Evolutionary conservation across 148 eudicot species (phyloP).

Genomic region (Diospyros lotus): DNA sequence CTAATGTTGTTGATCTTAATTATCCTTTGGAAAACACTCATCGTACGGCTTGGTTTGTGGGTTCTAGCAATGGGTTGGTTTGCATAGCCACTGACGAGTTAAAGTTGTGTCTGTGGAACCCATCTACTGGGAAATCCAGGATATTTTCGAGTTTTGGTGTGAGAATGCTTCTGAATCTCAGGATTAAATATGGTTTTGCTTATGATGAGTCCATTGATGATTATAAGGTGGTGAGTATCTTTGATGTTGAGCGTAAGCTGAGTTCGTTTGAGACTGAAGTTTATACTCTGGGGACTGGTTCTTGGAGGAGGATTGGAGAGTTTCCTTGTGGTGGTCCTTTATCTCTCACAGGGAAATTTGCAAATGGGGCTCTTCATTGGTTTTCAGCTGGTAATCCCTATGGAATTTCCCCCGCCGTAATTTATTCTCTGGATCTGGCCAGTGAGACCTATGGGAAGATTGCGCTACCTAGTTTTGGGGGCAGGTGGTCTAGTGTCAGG

Average conservation of each 20-base stretch:
- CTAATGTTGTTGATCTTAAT: not conserved
- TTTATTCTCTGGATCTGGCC: conserved; percentile 25
- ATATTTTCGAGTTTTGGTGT: not conserved
- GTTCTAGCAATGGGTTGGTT: conserved; percentile 31
- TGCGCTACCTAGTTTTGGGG: conserved; percentile 16
- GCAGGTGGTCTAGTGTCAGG: not conserved
- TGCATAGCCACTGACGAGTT: conserved; percentile 14
- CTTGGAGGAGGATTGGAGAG: conserved; percentile 22
- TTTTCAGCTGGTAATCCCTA: not conserved
- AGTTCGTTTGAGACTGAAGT: conserved; percentile 6
- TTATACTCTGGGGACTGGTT: conserved; percentile 18
- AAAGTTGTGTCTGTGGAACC: conserved; percentile 13
- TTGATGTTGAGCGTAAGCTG: not conserved
- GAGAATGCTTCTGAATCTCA: not conserved
- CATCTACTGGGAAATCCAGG: conserved; percentile 15
- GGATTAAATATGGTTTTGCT: conserved; percentile 22
- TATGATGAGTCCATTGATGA: conserved; percentile 31
- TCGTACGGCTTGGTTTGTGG: not conserved
- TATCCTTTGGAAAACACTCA: conserved; percentile 1
- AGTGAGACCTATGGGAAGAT: conserved; percentile 17
- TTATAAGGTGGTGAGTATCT: conserved; percentile 28
- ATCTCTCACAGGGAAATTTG: conserved; percentile 6
- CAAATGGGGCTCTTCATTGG: conserved; percentile 39
- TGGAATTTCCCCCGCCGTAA: not conserved
- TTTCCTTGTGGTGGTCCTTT: conserved; percentile 14